Percentiles rank a stretch among this genome's conserved stretches.
Evolutionary conservation across 306 rosid species (phyloP).

Genomic region (Carpinus fangiana): DNA sequence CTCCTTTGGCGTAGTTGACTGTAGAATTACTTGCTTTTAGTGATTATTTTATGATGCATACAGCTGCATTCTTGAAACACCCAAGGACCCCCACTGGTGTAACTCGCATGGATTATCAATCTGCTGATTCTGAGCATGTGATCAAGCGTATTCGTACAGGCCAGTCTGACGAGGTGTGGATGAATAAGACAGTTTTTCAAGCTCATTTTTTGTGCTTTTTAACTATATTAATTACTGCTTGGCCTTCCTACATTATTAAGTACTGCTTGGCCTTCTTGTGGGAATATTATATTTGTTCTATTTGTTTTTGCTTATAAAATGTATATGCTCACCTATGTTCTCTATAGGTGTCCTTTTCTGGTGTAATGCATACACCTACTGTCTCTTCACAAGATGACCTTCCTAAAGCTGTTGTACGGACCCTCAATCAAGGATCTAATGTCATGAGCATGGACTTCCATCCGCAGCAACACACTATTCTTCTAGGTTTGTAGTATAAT

Average conservation of each 20-base stretch:
- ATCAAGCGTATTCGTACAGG: conserved; percentile 46
- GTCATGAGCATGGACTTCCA: conserved; percentile 53
- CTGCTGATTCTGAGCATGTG: conserved; percentile 47
- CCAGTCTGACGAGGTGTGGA: conserved; percentile 42
- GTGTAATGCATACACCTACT: conserved; percentile 41
- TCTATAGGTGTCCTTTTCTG: conserved; percentile 46
- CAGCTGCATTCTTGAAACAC: conserved; percentile 48
- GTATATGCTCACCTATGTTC: background rate
- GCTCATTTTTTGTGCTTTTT: conserved; percentile 3
- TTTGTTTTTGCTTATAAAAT: background rate
- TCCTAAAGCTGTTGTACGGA: conserved; percentile 39
- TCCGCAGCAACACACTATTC: conserved; percentile 43
- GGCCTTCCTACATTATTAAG: background rate
- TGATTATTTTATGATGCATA: background rate
- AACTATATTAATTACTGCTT: background rate
- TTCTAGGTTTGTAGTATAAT: conserved; percentile 35
- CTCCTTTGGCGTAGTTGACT: background rate
- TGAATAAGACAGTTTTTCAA: background rate
- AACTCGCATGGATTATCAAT: conserved; percentile 47
- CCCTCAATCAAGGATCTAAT: conserved; percentile 44
- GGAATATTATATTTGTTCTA: background rate
- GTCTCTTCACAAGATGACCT: conserved; percentile 51
- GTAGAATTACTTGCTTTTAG: background rate
- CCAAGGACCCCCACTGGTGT: conserved; percentile 46
- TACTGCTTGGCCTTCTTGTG: background rate